A percentile compares a stretch with the other conserved stretches of the same genome.
These are phyloP conservation scores for Pulveroboletus sp. DNA, from an alignment of 768 basidiomycete species.

Conservation along the genomic window DNA sequence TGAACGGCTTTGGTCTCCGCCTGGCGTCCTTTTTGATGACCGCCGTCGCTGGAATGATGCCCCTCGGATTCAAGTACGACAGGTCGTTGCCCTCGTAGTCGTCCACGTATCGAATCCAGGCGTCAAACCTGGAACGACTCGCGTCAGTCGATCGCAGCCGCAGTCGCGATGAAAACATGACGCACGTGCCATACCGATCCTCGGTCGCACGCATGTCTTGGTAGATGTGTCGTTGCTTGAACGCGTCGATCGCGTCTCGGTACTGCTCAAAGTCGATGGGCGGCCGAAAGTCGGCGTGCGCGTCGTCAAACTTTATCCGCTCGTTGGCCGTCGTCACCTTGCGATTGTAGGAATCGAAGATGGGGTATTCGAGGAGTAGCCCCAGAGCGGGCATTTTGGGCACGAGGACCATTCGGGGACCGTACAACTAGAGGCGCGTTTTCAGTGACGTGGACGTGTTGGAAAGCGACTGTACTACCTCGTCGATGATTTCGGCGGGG, in stretches of 20 bases:
- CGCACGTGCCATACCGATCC: constrained; percentile 71
- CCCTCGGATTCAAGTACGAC: constrained; percentile 71
- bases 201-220: constrained; percentile 83
- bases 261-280: constrained; percentile 69
- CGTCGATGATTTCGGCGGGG: constrained; percentile 69
- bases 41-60: constrained; percentile 67
- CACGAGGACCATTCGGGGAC: constrained; percentile 70
- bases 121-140: constrained; percentile 60
- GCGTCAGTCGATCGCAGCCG: neutral
- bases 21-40: constrained; percentile 56
- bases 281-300: constrained; percentile 62
- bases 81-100: constrained; percentile 74
- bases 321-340: constrained; percentile 44
- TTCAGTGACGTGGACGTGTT: neutral
- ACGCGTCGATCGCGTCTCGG: constrained; percentile 64
- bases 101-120: constrained; percentile 78
- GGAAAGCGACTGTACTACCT: constrained; percentile 39
- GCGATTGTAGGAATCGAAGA: constrained; percentile 75
- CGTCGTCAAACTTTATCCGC: constrained; percentile 41
- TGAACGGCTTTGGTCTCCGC: constrained; percentile 58
- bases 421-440: constrained; percentile 57
- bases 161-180: constrained; percentile 8
- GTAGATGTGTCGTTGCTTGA: constrained; percentile 87
- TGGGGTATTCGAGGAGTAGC: constrained; percentile 82
- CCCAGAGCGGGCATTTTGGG: constrained; percentile 97